phyloP scores from a whole-genome alignment of 2,329 filamentous ascomycete genomes.

The Penicillium sp. region DNA sequence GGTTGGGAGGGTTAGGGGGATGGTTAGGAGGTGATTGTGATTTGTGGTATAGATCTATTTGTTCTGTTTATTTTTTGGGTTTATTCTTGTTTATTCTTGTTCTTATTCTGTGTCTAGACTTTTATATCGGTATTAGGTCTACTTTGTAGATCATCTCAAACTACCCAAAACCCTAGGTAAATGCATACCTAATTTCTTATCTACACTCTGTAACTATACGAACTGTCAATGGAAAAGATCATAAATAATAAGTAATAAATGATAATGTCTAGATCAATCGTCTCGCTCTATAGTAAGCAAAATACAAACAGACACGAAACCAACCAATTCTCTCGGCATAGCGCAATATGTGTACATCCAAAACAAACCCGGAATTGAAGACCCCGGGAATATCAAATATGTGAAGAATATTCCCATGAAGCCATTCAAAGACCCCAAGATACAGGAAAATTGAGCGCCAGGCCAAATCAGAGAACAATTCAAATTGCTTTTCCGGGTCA shows the following conservation, averaged over 20 bases:
- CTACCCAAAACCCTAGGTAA: not conserved
- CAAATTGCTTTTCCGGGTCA: constrained; percentile 5
- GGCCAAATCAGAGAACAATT: constrained; percentile 1
- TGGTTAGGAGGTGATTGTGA: constrained; percentile 49
- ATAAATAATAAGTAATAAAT: not conserved
- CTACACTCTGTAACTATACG: not conserved
- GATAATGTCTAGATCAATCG: constrained; percentile 1
- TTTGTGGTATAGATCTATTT: not conserved
- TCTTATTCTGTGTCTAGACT: not conserved
- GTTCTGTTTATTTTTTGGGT: not conserved
- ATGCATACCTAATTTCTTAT: not conserved
- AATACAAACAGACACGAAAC: not conserved
- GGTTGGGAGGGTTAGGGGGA: constrained; percentile 64
- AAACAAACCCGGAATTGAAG: not conserved
- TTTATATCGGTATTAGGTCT: too few relatives aligned
- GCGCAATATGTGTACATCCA: constrained; percentile 4
- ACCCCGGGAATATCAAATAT: not conserved
- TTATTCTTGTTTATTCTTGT: not conserved
- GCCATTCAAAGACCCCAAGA: not conserved
- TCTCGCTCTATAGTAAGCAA: constrained; percentile 2
- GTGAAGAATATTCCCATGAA: not conserved
- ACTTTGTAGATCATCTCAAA: too few relatives aligned
- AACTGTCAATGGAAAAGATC: too few relatives aligned
- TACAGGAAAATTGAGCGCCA: constrained; percentile 3
- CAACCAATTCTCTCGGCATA: not conserved